Base-by-base conservation (phyloP, 805 yeast genomes). In the Saccharomycopsis fibuligera region DNA sequence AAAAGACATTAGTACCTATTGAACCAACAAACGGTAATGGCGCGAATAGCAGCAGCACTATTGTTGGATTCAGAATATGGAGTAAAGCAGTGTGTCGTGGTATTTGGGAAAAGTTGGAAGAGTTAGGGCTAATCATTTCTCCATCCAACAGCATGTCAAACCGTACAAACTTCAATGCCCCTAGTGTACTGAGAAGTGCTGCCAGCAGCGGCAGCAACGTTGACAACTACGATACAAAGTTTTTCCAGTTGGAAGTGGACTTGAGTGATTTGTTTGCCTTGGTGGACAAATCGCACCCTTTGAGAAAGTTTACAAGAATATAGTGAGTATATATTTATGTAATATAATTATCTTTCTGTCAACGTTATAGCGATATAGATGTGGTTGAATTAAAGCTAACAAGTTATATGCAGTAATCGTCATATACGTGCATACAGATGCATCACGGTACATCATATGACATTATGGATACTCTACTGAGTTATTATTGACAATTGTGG, bases 61-160 rank as follows among this genome's bases (percentile, higher is more conserved):
- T 66, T 67, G 29, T 72, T 14, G 68, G 70, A 9, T 59, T 70
- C 52, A 79, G 82, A 56, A 59, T 76, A 4, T 80, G 90, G 87
- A 67, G 79, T 3, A 69, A 79, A 48, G 74, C 69, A 30, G 76
- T 81, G 24, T 72, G 88, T 54, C 72, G 76, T 41, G 76, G 76
- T 35, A 76, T 86, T 33, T 89, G 96, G 96, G 93, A 86, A 55
- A 67, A 74, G 1, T 61, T 89, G 29, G 76, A 75, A 54, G 66
- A 67, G n/a, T 56, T 72, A 25, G 82, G 83, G 1, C 60, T 86
- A 4, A 58, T 86, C 8, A 58, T 57, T 6, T 5, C 39, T 9
- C 54, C 51, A 9, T 30, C 39, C 14, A 27, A 30, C 19, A n/a
- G 41, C n/a, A n/a, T n/a, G n/a, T n/a, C n/a, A n/a, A n/a, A n/a